phyloP scores from a whole-genome alignment of 129 eudicot genomes.

The Helianthus annuus region DNA sequence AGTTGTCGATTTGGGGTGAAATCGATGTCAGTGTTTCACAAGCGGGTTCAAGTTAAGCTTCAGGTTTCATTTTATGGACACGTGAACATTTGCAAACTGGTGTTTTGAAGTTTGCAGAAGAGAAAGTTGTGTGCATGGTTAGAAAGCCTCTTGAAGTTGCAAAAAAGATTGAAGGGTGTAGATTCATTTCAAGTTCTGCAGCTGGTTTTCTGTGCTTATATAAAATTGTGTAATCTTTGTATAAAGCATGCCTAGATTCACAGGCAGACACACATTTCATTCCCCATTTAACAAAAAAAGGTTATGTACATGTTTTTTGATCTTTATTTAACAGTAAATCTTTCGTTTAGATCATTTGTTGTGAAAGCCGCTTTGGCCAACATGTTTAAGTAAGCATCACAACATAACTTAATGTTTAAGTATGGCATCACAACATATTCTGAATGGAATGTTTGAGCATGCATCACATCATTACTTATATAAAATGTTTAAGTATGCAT shows the following conservation, averaged over 20 bases:
- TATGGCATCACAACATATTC: no score
- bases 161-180: not conserved
- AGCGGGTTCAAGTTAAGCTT: constrained; percentile 30
- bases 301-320: constrained; percentile 17
- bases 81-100: constrained; percentile 41
- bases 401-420: no score
- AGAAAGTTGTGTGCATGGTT: constrained; percentile 1
- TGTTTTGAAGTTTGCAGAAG: constrained; percentile 39
- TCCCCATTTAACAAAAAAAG: constrained; percentile 3
- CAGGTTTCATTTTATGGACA: constrained; percentile 29
- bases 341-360: not conserved
- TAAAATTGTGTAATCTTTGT: constrained; percentile 21
- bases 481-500: no score
- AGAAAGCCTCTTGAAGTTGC: constrained; percentile 35
- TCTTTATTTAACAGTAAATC: not conserved
- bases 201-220: constrained; percentile 1
- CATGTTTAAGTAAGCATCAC: no score
- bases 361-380: no score
- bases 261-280: constrained; percentile 21
- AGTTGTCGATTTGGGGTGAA: constrained; percentile 51
- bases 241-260: constrained; percentile 24
- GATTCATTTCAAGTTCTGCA: not conserved
- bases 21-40: constrained; percentile 22
- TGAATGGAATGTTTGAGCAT: no score
- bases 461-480: no score